Evolutionary conservation across 2,329 filamentous ascomycete species (phyloP).

Genomic region (Ophiocordyceps camponoti-leonardi): DNA sequence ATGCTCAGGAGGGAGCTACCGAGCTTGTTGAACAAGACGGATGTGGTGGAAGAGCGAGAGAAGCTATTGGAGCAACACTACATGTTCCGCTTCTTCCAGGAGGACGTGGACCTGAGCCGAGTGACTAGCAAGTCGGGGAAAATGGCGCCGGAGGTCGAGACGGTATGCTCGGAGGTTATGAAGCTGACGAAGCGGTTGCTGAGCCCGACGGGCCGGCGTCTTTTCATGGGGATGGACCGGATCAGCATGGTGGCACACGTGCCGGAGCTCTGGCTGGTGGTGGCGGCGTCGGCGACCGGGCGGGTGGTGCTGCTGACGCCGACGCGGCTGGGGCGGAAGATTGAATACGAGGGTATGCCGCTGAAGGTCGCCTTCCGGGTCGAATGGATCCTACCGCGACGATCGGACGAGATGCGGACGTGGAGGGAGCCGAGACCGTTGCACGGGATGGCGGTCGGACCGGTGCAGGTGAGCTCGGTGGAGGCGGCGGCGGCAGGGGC

Average conservation of each 20-base stretch:
- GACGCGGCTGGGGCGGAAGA: constrained; percentile 14
- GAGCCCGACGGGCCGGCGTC: constrained; percentile 6
- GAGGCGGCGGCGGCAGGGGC: constrained; percentile 6
- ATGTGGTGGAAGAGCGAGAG: background rate
- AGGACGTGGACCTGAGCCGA: constrained; percentile 28
- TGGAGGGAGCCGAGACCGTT: constrained; percentile 33
- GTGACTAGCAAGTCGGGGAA: constrained; percentile 9
- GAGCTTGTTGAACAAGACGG: constrained; percentile 3
- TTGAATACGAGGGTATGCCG: constrained; percentile 4
- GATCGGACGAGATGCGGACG: constrained; percentile 24
- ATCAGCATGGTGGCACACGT: constrained; percentile 47
- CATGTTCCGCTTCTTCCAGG: constrained; percentile 30
- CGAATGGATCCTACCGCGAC: constrained; percentile 32
- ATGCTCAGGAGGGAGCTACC: constrained; percentile 7
- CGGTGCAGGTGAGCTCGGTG: constrained; percentile 27
- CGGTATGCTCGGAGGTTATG: constrained; percentile 14
- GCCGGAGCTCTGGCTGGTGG: constrained; percentile 51
- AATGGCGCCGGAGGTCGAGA: constrained; percentile 9
- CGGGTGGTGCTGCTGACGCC: constrained; percentile 46
- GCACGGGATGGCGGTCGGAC: constrained; percentile 51
- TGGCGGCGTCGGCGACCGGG: constrained; percentile 50
- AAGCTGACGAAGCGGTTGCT: constrained; percentile 8
- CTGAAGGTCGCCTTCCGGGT: constrained; percentile 30
- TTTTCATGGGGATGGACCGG: constrained; percentile 17
- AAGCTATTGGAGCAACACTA: constrained; percentile 9